Percentiles rank a stretch among this genome's conserved stretches.
Evolutionary conservation across 306 rosid species (phyloP).

Genomic region (Citrullus mucosospermus): DNA sequence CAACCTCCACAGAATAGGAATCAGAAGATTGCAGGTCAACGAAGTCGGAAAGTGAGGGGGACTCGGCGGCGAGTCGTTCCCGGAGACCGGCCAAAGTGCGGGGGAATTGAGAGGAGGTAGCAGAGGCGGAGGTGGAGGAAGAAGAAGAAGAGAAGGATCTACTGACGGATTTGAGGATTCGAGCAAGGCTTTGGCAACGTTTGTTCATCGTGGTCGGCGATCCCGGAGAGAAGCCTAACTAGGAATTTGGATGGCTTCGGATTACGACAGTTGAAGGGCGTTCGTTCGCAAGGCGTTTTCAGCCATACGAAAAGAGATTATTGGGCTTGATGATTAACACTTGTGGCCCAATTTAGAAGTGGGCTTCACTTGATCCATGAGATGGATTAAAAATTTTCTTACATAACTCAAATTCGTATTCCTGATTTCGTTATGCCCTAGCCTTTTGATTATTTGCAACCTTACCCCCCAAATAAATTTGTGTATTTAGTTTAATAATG

Average conservation of each 20-base stretch:
- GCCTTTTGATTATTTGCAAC: no score
- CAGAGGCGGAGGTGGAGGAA: conserved; percentile 13
- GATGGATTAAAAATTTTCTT: no score
- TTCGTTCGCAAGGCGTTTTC: background rate
- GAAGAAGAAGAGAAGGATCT: conserved; percentile 45
- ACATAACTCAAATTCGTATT: no score
- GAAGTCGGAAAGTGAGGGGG: conserved; percentile 47
- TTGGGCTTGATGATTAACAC: background rate
- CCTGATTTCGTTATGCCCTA: no score
- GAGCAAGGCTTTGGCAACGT: conserved; percentile 27
- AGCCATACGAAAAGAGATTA: background rate
- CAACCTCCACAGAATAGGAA: conserved; percentile 80
- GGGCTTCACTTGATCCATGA: background rate
- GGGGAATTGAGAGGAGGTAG: conserved; percentile 33
- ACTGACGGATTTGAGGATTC: conserved; percentile 25
- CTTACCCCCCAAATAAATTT: no score
- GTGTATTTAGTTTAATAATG: no score
- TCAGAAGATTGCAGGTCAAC: conserved; percentile 26
- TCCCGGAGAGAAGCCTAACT: background rate
- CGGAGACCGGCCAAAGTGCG: conserved; percentile 68
- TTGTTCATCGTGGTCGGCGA: conserved; percentile 24
- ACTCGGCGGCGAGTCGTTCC: conserved; percentile 59
- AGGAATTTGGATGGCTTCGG: background rate
- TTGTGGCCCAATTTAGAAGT: background rate
- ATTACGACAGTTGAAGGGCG: background rate